A percentile compares a stretch with the other conserved stretches of the same genome.
Conservation (phyloP, 2,329 filamentous ascomycete genomes). For the Phaeosphaeriaceae sp. region DNA sequence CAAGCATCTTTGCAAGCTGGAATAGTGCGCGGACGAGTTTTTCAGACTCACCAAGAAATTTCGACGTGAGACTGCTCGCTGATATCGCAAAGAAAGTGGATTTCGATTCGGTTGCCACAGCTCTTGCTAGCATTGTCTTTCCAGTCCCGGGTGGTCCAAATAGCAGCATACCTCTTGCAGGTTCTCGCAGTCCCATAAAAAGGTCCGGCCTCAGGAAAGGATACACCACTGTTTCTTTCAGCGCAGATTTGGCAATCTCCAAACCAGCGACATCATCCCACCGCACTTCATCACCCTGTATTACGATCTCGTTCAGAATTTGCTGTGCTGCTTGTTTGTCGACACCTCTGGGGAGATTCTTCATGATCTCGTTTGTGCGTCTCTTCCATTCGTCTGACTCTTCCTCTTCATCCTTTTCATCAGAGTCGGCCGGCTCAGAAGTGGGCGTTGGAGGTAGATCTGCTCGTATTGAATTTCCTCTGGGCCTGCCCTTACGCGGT, state of each 20-base stretch:
- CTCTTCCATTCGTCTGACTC: conserved; percentile 48
- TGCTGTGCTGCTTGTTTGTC: conserved; percentile 85
- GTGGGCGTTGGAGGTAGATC: conserved; percentile 41
- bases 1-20: conserved; percentile 82
- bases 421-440: conserved; percentile 34
- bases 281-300: conserved; percentile 91
- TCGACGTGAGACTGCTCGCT: conserved; percentile 90
- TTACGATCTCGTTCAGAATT: conserved; percentile 94
- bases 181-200: conserved; percentile 94
- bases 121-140: conserved; percentile 96
- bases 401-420: conserved; percentile 22
- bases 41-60: conserved; percentile 95
- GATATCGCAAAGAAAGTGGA: conserved; percentile 98
- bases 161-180: conserved; percentile 90
- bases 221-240: conserved; percentile 96
- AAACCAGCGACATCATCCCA: conserved; percentile 94
- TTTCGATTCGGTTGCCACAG: conserved; percentile 91
- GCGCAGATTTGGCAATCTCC: conserved; percentile 85
- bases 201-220: conserved; percentile 94
- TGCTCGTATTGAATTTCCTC: conserved; percentile 39
- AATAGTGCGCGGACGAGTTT: conserved; percentile 95
- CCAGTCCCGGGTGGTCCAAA: conserved; percentile 98
- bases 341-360: conserved; percentile 79
- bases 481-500: conserved; percentile 36
- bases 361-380: conserved; percentile 62